Evolutionary conservation across 139 green algal species (phyloP).

Genomic region (Desmodesmus armatus): DNA sequence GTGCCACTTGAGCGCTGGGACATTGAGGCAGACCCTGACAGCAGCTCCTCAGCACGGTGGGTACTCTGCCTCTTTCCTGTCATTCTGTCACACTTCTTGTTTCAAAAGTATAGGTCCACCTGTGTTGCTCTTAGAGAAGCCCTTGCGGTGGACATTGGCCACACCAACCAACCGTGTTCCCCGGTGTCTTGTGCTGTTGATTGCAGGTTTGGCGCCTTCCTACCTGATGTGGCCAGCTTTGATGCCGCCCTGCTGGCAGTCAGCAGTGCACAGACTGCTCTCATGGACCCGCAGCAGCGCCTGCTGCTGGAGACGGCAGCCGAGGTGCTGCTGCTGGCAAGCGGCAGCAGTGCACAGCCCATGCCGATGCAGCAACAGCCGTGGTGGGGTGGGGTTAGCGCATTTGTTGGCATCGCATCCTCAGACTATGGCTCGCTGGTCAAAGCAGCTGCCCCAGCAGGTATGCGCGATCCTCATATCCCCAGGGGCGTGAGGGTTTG

Average conservation of each 20-base stretch:
- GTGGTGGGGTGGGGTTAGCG: background rate
- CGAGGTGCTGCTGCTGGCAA: background rate
- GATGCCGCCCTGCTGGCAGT: constrained; percentile 69
- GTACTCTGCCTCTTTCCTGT: too few species aligned
- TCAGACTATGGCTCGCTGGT: constrained; percentile 81
- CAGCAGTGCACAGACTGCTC: constrained; percentile 60
- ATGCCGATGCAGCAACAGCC: background rate
- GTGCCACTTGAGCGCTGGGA: constrained; percentile 71
- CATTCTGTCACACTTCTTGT: too few species aligned
- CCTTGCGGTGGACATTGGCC: background rate
- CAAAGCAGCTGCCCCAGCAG: constrained; percentile 7
- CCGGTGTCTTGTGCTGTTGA: too few species aligned
- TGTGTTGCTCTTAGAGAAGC: too few species aligned
- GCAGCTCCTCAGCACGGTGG: constrained; percentile 16
- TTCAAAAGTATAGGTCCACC: too few species aligned
- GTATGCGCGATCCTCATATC: too few species aligned
- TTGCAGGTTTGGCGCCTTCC: constrained; percentile 69
- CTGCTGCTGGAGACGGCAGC: constrained; percentile 75
- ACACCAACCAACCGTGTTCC: background rate
- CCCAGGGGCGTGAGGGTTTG: too few species aligned
- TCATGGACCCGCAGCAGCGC: constrained; percentile 90
- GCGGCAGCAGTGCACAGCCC: constrained; percentile 32
- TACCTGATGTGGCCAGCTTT: constrained; percentile 66
- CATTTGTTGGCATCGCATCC: constrained; percentile 73
- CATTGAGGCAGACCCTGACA: constrained; percentile 46